Percentiles rank a stretch among this genome's conserved stretches.
These are phyloP conservation scores for Cladophialophora psammophila DNA, from an alignment of 2,329 filamentous ascomycete species.

Conservation along the genomic window DNA sequence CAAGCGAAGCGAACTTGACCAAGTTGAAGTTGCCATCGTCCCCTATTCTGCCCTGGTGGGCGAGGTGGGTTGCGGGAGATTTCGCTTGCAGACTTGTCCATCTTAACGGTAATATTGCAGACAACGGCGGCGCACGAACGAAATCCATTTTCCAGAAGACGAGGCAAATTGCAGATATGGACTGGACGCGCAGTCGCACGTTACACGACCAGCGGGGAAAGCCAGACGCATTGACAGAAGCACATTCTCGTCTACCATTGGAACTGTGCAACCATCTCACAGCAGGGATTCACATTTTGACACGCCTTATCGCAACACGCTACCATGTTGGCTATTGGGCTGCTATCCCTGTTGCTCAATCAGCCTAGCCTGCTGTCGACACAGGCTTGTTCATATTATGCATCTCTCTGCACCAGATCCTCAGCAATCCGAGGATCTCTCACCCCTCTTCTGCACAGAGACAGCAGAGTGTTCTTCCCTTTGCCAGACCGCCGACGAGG, in stretches of 20 bases:
- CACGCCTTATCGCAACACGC: neutral
- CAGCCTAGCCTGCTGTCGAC: no score
- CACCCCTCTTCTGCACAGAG: no score
- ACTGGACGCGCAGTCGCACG: neutral
- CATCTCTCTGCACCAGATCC: no score
- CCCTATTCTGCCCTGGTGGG: slow-evolving; percentile 20
- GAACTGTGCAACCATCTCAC: neutral
- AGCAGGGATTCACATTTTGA: neutral
- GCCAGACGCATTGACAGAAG: slow-evolving; percentile 6
- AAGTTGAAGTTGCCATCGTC: slow-evolving; percentile 5
- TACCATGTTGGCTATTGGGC: neutral
- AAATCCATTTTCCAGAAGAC: slow-evolving; percentile 2
- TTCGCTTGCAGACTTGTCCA: neutral
- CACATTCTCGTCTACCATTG: slow-evolving; percentile 1
- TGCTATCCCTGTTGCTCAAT: no score
- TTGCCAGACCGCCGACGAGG: no score
- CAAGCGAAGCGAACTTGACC: slow-evolving; percentile 35
- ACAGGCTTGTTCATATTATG: no score
- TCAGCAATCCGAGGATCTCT: no score
- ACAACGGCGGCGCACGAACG: neutral
- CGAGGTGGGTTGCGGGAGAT: slow-evolving; percentile 21
- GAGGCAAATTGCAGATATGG: neutral
- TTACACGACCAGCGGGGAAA: neutral
- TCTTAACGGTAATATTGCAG: neutral
- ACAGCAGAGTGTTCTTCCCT: no score